Conservation (phyloP, 2,329 filamentous ascomycete genomes). For the Rhinocladiella similis region DNA sequence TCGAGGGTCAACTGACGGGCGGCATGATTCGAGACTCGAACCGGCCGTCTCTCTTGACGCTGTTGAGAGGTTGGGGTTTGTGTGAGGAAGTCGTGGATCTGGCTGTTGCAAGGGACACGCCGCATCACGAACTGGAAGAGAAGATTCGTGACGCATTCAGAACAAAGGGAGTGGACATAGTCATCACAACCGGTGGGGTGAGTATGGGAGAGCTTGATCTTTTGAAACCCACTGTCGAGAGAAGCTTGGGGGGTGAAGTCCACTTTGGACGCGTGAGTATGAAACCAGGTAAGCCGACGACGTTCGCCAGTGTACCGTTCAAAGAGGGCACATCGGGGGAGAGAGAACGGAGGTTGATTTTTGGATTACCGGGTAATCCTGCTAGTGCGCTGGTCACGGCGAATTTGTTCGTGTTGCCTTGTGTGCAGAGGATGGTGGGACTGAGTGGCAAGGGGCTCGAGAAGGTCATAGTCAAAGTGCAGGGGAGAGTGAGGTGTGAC, state of each 20-base stretch:
- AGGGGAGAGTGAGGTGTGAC: conserved; percentile 74
- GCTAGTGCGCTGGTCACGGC: conserved; percentile 91
- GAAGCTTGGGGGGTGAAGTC: conserved; percentile 83
- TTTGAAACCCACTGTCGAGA: conserved; percentile 93
- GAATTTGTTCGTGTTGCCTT: conserved; percentile 89
- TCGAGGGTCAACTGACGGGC: conserved; percentile 60
- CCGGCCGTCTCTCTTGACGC: conserved; percentile 79
- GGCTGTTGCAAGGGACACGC: conserved; percentile 66
- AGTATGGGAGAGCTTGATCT: conserved; percentile 98
- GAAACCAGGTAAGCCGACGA: conserved; percentile 98
- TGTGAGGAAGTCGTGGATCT: conserved; percentile 69
- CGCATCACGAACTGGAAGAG: conserved; percentile 70
- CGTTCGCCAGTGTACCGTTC: conserved; percentile 83
- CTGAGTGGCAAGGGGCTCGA: conserved; percentile 64
- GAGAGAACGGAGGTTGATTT: conserved; percentile 68
- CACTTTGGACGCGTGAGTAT: conserved; percentile 95
- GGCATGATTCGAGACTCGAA: conserved; percentile 96
- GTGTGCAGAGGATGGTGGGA: conserved; percentile 75
- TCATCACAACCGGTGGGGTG: conserved; percentile 91
- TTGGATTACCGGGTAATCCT: conserved; percentile 90
- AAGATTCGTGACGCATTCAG: conserved; percentile 74
- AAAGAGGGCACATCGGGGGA: conserved; percentile 40
- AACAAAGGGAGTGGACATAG: conserved; percentile 62
- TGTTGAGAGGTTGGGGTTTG: conserved; percentile 72
- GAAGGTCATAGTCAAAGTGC: conserved; percentile 67